Conservation (phyloP, 257 asterid species). For the Solanum tacnaense region DNA sequence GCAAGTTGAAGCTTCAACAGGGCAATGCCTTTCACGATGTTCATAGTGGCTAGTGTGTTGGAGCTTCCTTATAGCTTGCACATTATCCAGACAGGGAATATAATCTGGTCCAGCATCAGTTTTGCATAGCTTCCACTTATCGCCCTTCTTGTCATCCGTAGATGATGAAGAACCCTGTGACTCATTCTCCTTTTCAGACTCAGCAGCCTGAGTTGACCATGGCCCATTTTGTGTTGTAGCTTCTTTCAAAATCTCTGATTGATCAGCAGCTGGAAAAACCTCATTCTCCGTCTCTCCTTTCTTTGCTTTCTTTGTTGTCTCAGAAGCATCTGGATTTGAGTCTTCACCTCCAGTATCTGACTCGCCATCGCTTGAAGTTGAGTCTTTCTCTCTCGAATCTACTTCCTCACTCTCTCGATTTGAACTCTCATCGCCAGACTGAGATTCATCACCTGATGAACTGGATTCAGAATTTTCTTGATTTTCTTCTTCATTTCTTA, state of each 20-base stretch:
- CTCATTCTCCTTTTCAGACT: conserved; percentile 11
- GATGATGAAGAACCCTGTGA: neutral
- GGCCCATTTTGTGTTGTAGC: conserved; percentile 8
- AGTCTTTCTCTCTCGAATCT: neutral
- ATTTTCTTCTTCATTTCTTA: neutral
- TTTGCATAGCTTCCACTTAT: conserved; percentile 13
- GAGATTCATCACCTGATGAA: neutral
- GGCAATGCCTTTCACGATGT: conserved; percentile 20
- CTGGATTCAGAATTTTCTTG: neutral
- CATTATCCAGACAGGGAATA: conserved; percentile 14
- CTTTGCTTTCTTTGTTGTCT: neutral
- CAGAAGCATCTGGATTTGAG: neutral
- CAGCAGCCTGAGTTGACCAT: conserved; percentile 13
- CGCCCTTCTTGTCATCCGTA: neutral
- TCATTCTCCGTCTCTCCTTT: neutral
- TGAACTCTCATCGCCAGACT: neutral
- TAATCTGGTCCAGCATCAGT: conserved; percentile 16
- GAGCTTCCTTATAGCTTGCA: conserved; percentile 5
- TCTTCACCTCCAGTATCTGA: neutral
- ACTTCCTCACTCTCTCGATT: neutral
- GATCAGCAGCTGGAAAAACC: conserved; percentile 11
- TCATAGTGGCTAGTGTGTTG: conserved; percentile 7
- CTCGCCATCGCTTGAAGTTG: neutral
- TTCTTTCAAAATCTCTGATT: conserved; percentile 15
- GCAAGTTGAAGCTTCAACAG: conserved; percentile 7